A percentile compares a stretch with the other conserved stretches of the same genome.
phyloP scores from a whole-genome alignment of 2,329 filamentous ascomycete genomes.

The Aspergillus sclerotialis region DNA sequence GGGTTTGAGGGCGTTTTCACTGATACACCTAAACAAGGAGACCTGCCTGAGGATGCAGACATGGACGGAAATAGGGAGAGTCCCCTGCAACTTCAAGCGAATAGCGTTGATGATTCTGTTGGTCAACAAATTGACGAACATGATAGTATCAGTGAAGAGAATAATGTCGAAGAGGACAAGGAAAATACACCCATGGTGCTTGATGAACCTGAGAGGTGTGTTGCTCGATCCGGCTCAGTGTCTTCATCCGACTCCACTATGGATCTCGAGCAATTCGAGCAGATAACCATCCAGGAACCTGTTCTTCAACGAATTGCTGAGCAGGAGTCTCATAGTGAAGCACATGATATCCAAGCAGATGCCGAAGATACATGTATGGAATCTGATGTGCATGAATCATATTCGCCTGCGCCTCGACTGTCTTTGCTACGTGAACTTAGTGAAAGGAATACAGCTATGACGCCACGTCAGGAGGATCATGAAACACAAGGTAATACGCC shows the following conservation, averaged over 20 bases:
- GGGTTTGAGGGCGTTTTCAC: too few species aligned
- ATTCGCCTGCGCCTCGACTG: background rate
- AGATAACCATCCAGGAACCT: too few species aligned
- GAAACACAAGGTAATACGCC: too few species aligned
- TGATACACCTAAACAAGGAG: too few species aligned
- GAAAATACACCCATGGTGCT: background rate
- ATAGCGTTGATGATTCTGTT: background rate
- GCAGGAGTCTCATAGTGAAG: background rate
- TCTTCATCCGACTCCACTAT: too few species aligned
- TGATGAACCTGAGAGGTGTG: background rate
- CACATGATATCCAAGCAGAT: background rate
- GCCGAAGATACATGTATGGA: background rate
- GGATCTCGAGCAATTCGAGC: background rate
- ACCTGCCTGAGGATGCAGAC: too few species aligned
- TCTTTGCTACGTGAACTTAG: background rate
- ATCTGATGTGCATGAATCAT: background rate
- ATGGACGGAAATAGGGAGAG: background rate
- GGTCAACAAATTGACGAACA: background rate
- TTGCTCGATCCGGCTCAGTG: too few species aligned
- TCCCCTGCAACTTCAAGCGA: background rate
- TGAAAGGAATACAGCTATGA: background rate
- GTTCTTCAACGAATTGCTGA: too few species aligned
- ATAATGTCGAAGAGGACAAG: background rate
- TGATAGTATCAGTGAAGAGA: too few species aligned
- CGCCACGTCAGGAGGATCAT: background rate